Evolutionary conservation across 495 filamentous ascomycete species (phyloP).

Genomic region (Lasiosphaeria ovina): DNA sequence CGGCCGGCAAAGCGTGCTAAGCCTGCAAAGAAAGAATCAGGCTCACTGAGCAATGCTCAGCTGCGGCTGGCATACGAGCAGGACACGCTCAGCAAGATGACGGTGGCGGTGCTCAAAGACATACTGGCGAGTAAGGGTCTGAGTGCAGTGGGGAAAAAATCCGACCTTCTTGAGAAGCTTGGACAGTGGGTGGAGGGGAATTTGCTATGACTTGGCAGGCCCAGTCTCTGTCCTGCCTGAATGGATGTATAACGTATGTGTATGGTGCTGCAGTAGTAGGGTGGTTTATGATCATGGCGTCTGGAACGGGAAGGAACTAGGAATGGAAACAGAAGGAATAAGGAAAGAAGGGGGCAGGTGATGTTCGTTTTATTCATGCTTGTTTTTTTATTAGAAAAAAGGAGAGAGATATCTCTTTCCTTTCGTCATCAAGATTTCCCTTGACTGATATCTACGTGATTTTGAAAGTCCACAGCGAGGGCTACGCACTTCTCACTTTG

Average conservation of each 20-base stretch:
- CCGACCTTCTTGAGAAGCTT: constrained; percentile 72
- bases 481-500: no score
- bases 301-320: no score
- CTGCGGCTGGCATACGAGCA: constrained; percentile 61
- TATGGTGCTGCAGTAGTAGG: not conserved
- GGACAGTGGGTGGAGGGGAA: constrained; percentile 71
- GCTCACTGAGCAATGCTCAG: constrained; percentile 48
- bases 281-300: no score
- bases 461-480: no score
- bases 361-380: no score
- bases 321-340: no score
- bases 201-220: constrained; percentile 20
- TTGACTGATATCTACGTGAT: no score
- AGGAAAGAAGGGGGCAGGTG: no score
- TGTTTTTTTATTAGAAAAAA: no score
- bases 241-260: not conserved
- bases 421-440: no score
- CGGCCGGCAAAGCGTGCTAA: constrained; percentile 41
- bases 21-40: constrained; percentile 20
- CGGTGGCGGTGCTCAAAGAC: constrained; percentile 65
- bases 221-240: not conserved
- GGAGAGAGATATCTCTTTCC: no score
- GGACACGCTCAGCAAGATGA: constrained; percentile 66
- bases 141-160: constrained; percentile 67
- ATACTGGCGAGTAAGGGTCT: constrained; percentile 63